Evolutionary conservation across 768 basidiomycete species (phyloP), one percentile per base, ranked within the genome.

Genomic region (Butyriboletus loyo): DNA sequence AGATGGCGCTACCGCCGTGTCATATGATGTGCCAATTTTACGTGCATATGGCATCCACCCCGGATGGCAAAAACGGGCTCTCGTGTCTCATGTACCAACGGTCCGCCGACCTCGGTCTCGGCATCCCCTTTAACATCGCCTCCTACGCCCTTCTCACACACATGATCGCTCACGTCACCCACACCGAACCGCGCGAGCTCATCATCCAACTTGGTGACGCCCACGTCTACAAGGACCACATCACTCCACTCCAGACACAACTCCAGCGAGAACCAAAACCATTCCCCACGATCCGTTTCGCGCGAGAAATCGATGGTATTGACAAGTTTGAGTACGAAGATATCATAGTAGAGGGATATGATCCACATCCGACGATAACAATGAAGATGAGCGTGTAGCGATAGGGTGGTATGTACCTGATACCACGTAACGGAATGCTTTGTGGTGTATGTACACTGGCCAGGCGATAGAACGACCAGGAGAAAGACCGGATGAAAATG

Each of bases 11-110:
- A 0, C 97, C 97, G 0, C 97, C 97, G 0, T 99, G 97, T 71
- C 97, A 98, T 72, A 88, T 98, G 84, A 87, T 98, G 72, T 98
- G 94, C 73, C 97, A 99, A 67, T 99, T 99, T 79, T 98, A 92
- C 75, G 96, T 99, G 32, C 88, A 92, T 65, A 85, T 96, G 32
- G 89, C 96, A 0, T 72, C 83, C 4, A 57, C 56, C 0, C 58
- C 77, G 1, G 60, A 71, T 14, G 62, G 76, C 17, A 85, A 82
- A 58, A 87, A 86, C 9, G 81, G 81, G 51, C 85, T 98, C 17
- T 95, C 92, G 9, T 98, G 95, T 70, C 79, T 96, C 40, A 94
- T 98, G 93, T 98, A 87, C 75, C 96, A 98, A 66, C 90, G 97
- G 42, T 98, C 96, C 13, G 95, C 95, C 17, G 96, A 99, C 67